Conservation (phyloP, 768 basidiomycete species). For the Dacryopinax spathularia region DNA sequence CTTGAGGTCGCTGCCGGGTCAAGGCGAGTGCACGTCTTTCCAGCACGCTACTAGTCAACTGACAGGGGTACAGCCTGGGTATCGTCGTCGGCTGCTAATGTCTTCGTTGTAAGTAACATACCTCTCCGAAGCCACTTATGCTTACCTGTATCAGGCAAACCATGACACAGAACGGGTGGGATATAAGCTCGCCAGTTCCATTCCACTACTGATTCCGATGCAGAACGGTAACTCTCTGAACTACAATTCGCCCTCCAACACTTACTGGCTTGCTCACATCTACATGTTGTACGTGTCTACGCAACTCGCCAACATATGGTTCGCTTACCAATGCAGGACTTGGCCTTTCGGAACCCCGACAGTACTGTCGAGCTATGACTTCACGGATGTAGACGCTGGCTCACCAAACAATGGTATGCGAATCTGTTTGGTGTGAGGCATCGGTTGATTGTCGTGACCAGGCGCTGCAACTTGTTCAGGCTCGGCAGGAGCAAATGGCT, state of each 20-base stretch:
- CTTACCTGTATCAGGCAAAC: conserved; percentile 26
- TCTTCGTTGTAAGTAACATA: conserved; percentile 33
- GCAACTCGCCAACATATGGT: background rate
- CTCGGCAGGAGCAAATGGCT: conserved; percentile 10
- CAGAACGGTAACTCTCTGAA: conserved; percentile 42
- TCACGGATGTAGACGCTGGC: background rate
- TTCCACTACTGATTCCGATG: background rate
- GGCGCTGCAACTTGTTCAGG: conserved; percentile 10
- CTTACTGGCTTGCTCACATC: conserved; percentile 43
- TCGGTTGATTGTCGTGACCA: background rate
- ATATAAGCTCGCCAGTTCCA: background rate
- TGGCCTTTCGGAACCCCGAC: conserved; percentile 1
- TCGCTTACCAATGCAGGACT: background rate
- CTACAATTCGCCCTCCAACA: conserved; percentile 48
- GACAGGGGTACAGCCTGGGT: conserved; percentile 38
- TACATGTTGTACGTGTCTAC: conserved; percentile 41
- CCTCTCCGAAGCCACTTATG: background rate
- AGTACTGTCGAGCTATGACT: background rate
- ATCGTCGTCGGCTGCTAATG: conserved; percentile 38
- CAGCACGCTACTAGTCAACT: background rate
- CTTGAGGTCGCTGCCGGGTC: conserved; percentile 38
- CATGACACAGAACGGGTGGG: conserved; percentile 52
- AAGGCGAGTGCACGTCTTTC: conserved; percentile 24
- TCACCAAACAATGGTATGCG: background rate
- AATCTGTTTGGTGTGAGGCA: background rate